These are phyloP conservation scores for Alternaria sp. DNA, from an alignment of 2,329 filamentous ascomycete species.

Conservation along the genomic window DNA sequence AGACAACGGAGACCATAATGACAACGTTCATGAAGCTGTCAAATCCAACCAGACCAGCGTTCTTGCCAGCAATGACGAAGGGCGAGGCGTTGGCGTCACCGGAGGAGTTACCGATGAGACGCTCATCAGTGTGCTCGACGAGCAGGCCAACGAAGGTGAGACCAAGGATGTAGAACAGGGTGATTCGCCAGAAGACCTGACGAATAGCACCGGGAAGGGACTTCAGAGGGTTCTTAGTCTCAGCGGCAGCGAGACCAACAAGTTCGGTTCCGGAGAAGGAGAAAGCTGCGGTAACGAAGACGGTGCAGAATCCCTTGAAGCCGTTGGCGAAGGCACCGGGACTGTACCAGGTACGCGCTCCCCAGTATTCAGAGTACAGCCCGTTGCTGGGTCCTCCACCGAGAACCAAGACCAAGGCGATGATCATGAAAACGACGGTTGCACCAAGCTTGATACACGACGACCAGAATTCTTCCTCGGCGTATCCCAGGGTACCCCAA, in stretches of 20 bases:
- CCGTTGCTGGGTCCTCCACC: conserved; percentile 61
- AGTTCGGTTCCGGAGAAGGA: conserved; percentile 68
- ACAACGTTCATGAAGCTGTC: conserved; percentile 72
- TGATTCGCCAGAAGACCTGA: conserved; percentile 57
- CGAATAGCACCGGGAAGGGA: conserved; percentile 53
- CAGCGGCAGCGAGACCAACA: conserved; percentile 65
- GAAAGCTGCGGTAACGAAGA: conserved; percentile 69
- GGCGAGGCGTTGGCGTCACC: conserved; percentile 59
- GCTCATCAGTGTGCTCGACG: conserved; percentile 41
- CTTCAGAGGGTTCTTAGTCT: conserved; percentile 62
- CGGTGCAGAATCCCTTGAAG: conserved; percentile 68
- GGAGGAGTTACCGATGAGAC: conserved; percentile 45
- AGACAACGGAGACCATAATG: conserved; percentile 66
- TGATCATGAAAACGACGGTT: conserved; percentile 49
- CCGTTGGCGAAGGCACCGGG: conserved; percentile 62
- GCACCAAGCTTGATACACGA: conserved; percentile 45
- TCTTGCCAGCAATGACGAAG: conserved; percentile 69
- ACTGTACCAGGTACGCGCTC: conserved; percentile 65
- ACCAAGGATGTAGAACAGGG: conserved; percentile 53
- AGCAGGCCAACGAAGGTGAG: conserved; percentile 54
- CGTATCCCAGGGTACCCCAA: conserved; percentile 49
- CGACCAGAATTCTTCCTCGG: conserved; percentile 51
- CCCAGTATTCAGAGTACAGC: conserved; percentile 60
- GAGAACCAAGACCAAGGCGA: conserved; percentile 62
- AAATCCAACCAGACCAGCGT: conserved; percentile 66